These are phyloP conservation scores for Backusella liffmaniae DNA, from an alignment of 192 early-diverging fungal genomes.

Conservation along the genomic window DNA sequence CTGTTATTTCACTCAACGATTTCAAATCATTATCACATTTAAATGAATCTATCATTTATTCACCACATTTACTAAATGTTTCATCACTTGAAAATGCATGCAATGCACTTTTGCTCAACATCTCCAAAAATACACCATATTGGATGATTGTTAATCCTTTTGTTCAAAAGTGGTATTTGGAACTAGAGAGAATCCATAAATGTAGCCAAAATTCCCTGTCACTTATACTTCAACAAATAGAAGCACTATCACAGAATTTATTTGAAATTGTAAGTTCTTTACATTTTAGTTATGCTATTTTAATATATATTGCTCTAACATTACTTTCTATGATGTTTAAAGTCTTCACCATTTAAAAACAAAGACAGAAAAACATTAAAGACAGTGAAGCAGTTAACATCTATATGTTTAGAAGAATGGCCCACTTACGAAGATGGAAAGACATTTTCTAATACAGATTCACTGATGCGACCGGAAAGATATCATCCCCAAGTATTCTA, in stretches of 20 bases:
- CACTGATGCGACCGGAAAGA: background rate
- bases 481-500: background rate
- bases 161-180: conserved; percentile 3
- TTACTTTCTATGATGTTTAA: background rate
- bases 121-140: background rate
- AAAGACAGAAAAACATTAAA: background rate
- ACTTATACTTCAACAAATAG: background rate
- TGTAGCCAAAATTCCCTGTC: background rate
- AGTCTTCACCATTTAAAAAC: conserved; percentile 13
- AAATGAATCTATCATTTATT: conserved; percentile 11
- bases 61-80: background rate
- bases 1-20: background rate
- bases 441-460: background rate
- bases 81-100: background rate
- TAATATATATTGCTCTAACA: background rate
- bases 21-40: background rate
- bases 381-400: background rate
- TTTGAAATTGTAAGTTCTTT: background rate
- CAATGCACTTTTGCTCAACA: background rate
- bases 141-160: conserved; percentile 10
- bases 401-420: background rate
- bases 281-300: background rate
- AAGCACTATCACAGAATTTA: background rate
- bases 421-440: background rate
- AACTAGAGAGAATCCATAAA: background rate